Evolutionary conservation across 768 basidiomycete species (phyloP), one percentile per base, ranked within the genome.

Genomic region (Collybia sordida): DNA sequence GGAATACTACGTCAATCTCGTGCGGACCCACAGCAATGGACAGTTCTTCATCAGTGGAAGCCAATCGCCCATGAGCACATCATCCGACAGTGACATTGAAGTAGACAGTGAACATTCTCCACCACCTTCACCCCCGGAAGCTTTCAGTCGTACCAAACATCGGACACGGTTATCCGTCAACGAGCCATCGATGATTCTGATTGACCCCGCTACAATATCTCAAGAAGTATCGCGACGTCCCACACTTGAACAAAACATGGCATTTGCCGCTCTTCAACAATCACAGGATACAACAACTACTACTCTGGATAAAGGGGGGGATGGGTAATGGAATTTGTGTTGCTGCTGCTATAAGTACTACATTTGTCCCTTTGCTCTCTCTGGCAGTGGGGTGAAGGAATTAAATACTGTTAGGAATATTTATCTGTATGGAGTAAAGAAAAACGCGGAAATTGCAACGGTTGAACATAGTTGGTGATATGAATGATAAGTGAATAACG

Each of bases 1-100:
- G 69, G 86, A 92, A 61, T 98, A 96, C 70, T 97, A 96, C 74
- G 77, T 90, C 72, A 96, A 90, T 64, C 88, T 98, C 63, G 88
- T 94, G 51, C 82, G 88, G 49, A 91, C 92, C 9, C 88, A 95
- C 65, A 87, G 82, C 65, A 70, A 71, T 19, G 83, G 81, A 53
- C 69, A 67, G 50, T 90, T 76, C 61, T 66, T 72, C 53, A 77
- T 87, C 59, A 66, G 66, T 27, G 80, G 81, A 18, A 61, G 73
- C 35, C 66, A 73, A 27, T 64, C 66, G 24, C 65, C 70, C 35
- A 61, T 59, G 25, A 67, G 64, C 54, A 58, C 64, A 21, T 75
- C 75, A 5, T 72, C 70, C 45, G 81, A 82, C 58, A 82, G 81
- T 64, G 81, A 85, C 54, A 60, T 69, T 22, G 81, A 83, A 41